A percentile compares a stretch with the other conserved stretches of the same genome.
phyloP scores from a whole-genome alignment of 1,139 yeast genomes.

The Schwanniomyces etchellsii region DNA sequence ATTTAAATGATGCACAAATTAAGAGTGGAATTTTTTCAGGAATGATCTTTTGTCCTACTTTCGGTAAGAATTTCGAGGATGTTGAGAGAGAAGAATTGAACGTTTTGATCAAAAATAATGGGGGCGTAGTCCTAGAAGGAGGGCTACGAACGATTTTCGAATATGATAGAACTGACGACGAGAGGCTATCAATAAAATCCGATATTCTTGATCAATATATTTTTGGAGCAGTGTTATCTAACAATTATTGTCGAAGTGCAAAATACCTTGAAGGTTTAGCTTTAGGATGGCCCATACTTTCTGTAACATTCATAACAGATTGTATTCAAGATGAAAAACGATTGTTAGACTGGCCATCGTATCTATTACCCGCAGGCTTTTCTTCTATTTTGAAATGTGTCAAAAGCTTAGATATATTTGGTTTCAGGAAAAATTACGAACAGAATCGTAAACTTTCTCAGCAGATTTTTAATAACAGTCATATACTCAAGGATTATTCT shows the following conservation, averaged over 20 bases:
- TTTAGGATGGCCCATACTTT: constrained; percentile 82
- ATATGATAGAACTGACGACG: constrained; percentile 10
- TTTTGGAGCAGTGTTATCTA: constrained; percentile 66
- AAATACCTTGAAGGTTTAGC: constrained; percentile 85
- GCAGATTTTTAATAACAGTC: constrained; percentile 35
- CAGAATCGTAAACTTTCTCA: constrained; percentile 16
- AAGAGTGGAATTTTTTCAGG: constrained; percentile 12
- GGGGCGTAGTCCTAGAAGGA: constrained; percentile 48
- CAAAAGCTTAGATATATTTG: constrained; percentile 36
- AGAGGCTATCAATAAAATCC: constrained; percentile 11
- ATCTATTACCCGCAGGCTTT: constrained; percentile 70
- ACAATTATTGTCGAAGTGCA: constrained; percentile 54
- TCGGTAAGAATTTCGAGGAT: constrained; percentile 22
- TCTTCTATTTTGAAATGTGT: constrained; percentile 31
- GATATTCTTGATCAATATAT: constrained; percentile 16
- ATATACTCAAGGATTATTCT: constrained; percentile 22
- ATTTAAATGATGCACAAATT: neutral
- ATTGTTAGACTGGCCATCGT: constrained; percentile 43
- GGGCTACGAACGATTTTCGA: constrained; percentile 37
- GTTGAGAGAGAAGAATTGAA: constrained; percentile 30
- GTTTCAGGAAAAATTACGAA: constrained; percentile 29
- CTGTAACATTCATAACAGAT: constrained; percentile 55
- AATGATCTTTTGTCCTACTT: constrained; percentile 32
- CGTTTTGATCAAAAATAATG: constrained; percentile 36
- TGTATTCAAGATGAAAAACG: constrained; percentile 25